Base-by-base conservation (phyloP, 2,329 filamentous ascomycete genomes). In the Scortechinia acanthostroma region DNA sequence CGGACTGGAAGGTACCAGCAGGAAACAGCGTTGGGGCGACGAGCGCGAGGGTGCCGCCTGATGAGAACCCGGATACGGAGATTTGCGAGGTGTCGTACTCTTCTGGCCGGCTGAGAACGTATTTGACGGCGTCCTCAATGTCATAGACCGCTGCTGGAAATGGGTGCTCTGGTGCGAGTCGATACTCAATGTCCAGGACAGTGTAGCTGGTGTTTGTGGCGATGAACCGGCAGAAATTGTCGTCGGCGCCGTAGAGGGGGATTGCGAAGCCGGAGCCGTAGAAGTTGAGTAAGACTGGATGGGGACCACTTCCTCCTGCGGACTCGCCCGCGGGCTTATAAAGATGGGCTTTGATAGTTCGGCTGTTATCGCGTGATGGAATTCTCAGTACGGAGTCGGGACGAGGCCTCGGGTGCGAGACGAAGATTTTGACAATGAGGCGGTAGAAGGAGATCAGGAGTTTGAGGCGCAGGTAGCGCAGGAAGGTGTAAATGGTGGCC, bases 381-480 rank as follows among this genome's bases (percentile, higher is more conserved):
- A 48, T 48, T 25, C 25, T 42, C 23, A 48, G 35, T 33, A 48
- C 40, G 13, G 37, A 46, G 46, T 48, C 46, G 17, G 44, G 44
- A 14, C 28, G 43, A 4, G 46, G 44, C 43, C 14, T 19, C 40
- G 40, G 43, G 22, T 21, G 16, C 17, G 37, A 40, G 22, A 19
- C 43, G 25, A 44, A 16, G 45, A 46, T 44, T 48, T 28, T 42
- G 19, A 37, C 35, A 37, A 46, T 30, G 40, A 48, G 40, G 35
- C 46, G 45, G 23, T 40, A 25, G 25, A 42, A 42, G 21, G 46
- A 48, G 45, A 48, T 46, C 16, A 48, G 46, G 40, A 46, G 43
- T 46, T 48, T 48, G 37, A 47, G 46, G 45, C 46, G 46, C 45
- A 48, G 46, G 25, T 48, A 48, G 35, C 45, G 46, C 44, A 48